Conservation (phyloP, 768 basidiomycete genomes). For the Boletus sensibilis region DNA sequence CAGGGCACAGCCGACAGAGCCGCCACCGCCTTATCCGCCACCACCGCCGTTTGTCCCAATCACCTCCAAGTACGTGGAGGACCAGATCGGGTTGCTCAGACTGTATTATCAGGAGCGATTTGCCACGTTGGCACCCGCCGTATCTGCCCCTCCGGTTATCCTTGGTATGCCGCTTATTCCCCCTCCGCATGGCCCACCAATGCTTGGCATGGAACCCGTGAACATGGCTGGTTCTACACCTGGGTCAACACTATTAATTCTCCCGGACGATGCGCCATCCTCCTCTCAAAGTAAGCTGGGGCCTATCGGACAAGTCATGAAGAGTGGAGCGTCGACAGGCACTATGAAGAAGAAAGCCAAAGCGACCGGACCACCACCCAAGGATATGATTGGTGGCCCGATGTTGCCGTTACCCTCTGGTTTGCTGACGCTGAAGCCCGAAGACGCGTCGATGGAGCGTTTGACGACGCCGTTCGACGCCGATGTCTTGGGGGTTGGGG, state of each 20-base stretch:
- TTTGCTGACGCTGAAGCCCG: slow-evolving; percentile 20
- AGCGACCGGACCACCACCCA: slow-evolving; percentile 23
- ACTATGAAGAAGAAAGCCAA: slow-evolving; percentile 62
- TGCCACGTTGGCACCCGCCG: slow-evolving; percentile 37
- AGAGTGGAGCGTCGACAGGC: slow-evolving; percentile 43
- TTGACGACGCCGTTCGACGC: slow-evolving; percentile 16
- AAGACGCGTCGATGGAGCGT: slow-evolving; percentile 22
- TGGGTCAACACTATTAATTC: slow-evolving; percentile 30
- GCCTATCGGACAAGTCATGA: slow-evolving; percentile 73
- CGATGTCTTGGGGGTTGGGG: not conserved
- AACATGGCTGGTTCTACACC: not conserved
- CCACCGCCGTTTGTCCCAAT: slow-evolving; percentile 81
- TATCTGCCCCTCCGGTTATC: slow-evolving; percentile 18
- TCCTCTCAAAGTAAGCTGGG: slow-evolving; percentile 68
- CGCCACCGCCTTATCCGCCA: slow-evolving; percentile 80
- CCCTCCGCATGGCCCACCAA: slow-evolving; percentile 5
- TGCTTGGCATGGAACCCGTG: not conserved
- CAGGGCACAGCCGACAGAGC: slow-evolving; percentile 67
- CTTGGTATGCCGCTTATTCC: slow-evolving; percentile 19
- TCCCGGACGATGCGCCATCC: slow-evolving; percentile 66
- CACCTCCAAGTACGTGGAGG: slow-evolving; percentile 58
- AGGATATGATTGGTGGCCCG: slow-evolving; percentile 21
- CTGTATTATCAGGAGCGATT: slow-evolving; percentile 68
- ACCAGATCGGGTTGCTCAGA: slow-evolving; percentile 84
- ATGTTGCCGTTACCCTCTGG: slow-evolving; percentile 19